phyloP scores from a whole-genome alignment of 495 filamentous ascomycete genomes.

The Xylaria curta region DNA sequence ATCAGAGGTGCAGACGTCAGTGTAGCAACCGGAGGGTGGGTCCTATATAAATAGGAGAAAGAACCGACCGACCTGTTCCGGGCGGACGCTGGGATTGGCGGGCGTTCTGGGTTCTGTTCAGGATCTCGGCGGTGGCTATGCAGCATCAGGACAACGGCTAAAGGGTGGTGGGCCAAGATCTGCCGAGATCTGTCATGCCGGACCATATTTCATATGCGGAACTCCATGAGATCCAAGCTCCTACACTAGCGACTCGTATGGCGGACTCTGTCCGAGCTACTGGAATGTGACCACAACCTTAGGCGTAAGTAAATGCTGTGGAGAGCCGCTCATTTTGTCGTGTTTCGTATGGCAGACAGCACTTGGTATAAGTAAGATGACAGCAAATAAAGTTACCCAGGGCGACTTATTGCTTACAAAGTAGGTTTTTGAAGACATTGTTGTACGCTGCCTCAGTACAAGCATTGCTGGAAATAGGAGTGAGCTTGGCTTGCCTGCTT shows the following conservation, averaged over 20 bases:
- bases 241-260: not conserved
- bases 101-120: not conserved
- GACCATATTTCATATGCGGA: slow-evolving; percentile 10
- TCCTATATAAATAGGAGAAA: not conserved
- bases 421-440: no score
- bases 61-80: not conserved
- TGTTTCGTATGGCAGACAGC: not conserved
- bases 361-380: not conserved
- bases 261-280: not conserved
- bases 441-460: not conserved
- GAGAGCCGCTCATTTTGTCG: not conserved
- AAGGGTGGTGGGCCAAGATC: slow-evolving; percentile 24
- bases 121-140: slow-evolving; percentile 22
- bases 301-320: no score
- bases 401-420: not conserved
- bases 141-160: not conserved
- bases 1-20: not conserved
- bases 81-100: slow-evolving; percentile 19
- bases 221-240: not conserved
- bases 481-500: not conserved
- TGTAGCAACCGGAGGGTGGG: not conserved
- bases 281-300: not conserved
- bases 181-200: slow-evolving; percentile 26
- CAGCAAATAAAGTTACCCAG: not conserved
- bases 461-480: not conserved